A percentile compares a stretch with the other conserved stretches of the same genome.
Conservation (phyloP, 2,329 filamentous ascomycete genomes). For the Thermothelomyces thermophilus region DNA sequence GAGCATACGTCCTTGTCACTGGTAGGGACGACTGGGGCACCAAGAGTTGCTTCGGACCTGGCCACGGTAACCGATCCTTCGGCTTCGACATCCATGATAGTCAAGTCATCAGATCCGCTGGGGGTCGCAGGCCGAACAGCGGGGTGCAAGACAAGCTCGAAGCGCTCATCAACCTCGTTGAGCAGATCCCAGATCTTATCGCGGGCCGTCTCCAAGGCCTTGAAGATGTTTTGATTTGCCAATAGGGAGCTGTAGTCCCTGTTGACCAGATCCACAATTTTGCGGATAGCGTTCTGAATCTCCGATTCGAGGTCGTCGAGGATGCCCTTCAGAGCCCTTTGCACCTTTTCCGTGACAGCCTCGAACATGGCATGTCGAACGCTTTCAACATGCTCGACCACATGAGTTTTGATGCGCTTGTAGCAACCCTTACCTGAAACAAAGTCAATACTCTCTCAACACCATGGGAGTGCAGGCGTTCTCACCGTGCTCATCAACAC, state of each 20-base stretch:
- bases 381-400: slow-evolving; percentile 33
- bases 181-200: slow-evolving; percentile 13
- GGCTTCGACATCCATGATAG: not conserved
- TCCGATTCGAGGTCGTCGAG: slow-evolving; percentile 25
- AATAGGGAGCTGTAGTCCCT: slow-evolving; percentile 48
- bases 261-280: slow-evolving; percentile 46
- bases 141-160: slow-evolving; percentile 3
- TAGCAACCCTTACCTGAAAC: no score
- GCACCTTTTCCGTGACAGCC: slow-evolving; percentile 37
- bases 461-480: no score
- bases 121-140: no score
- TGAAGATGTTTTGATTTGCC: slow-evolving; percentile 30
- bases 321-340: slow-evolving; percentile 35
- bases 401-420: no score
- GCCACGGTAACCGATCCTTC: not conserved
- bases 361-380: slow-evolving; percentile 43
- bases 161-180: slow-evolving; percentile 10
- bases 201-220: slow-evolving; percentile 5
- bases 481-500: no score
- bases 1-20: no score
- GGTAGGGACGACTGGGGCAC: no score
- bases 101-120: no score
- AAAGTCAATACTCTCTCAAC: no score
- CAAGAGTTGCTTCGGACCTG: no score
- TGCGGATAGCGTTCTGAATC: slow-evolving; percentile 39